Percentiles rank a stretch among this genome's conserved stretches.
Conservation (phyloP, 192 early-diverging fungal genomes). For the Mortierella antarctica region DNA sequence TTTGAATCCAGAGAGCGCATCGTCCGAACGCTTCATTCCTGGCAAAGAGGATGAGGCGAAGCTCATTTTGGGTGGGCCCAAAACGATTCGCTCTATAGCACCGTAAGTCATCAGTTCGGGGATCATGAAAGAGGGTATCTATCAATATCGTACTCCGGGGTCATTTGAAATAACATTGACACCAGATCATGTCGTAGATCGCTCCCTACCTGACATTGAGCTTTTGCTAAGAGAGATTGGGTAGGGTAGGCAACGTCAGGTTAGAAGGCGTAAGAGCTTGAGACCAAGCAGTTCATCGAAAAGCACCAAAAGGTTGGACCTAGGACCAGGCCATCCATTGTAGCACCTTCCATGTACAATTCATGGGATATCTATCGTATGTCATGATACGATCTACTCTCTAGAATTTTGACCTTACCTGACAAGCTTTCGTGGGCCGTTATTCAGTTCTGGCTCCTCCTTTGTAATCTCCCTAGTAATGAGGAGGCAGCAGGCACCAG, state of each 20-base stretch:
- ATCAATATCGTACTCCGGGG: background rate
- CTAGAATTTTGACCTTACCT: constrained; percentile 5
- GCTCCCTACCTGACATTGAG: constrained; percentile 15
- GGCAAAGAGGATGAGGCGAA: constrained; percentile 64
- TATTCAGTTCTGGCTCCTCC: constrained; percentile 36
- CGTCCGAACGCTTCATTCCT: constrained; percentile 60
- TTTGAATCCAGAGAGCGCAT: constrained; percentile 41
- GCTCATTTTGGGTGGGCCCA: constrained; percentile 67
- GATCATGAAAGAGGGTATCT: constrained; percentile 7
- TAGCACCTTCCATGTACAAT: background rate
- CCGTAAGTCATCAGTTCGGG: too few relatives aligned
- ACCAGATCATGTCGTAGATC: background rate
- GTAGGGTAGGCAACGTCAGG: background rate
- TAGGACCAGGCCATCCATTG: too few relatives aligned
- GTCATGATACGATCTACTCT: background rate
- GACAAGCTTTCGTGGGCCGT: constrained; percentile 8
- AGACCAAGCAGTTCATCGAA: background rate
- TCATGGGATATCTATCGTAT: background rate
- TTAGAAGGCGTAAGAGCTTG: background rate
- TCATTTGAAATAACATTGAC: background rate
- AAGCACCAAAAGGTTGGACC: background rate
- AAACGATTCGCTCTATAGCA: constrained; percentile 58
- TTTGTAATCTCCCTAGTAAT: constrained; percentile 29
- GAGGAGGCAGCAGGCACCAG: background rate
- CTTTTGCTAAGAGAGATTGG: constrained; percentile 11